Percentiles rank a stretch among this genome's conserved stretches.
Evolutionary conservation across 768 basidiomycete genomes (phyloP).

Genomic region (Pisolithus marmoratus): DNA sequence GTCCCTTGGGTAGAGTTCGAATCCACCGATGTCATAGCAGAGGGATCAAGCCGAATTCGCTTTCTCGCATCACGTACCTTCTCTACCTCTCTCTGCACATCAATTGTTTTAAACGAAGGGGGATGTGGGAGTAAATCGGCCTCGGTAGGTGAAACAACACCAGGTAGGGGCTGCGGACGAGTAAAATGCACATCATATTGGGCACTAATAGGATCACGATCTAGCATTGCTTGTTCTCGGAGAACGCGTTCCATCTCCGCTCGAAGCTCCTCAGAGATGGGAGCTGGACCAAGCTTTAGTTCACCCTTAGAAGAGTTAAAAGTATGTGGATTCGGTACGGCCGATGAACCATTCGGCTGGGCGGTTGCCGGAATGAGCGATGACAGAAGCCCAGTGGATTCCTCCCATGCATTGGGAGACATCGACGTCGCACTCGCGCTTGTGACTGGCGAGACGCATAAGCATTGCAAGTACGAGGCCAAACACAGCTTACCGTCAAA

Average conservation of each 20-base stretch:
- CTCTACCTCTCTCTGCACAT: conserved; percentile 89
- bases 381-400: conserved; percentile 77
- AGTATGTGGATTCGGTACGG: conserved; percentile 54
- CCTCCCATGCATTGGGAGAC: conserved; percentile 70
- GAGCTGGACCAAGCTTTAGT: conserved; percentile 81
- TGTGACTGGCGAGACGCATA: conserved; percentile 47
- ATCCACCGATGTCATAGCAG: conserved; percentile 52
- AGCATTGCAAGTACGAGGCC: conserved; percentile 5
- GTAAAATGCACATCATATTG: conserved; percentile 59
- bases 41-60: conserved; percentile 85
- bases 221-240: conserved; percentile 75
- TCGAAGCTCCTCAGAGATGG: conserved; percentile 73
- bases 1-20: conserved; percentile 52
- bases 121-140: conserved; percentile 79
- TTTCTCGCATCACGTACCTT: conserved; percentile 86
- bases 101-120: conserved; percentile 73
- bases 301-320: conserved; percentile 75
- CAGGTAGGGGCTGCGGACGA: conserved; percentile 45
- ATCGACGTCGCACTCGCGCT: conserved; percentile 61
- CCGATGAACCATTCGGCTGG: conserved; percentile 36
- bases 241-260: conserved; percentile 75
- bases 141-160: conserved; percentile 58
- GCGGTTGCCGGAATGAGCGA: conserved; percentile 64
- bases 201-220: conserved; percentile 59
- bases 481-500: conserved; percentile 65